Evolutionary conservation across 179 eudicot species (phyloP).

Genomic region (Gypsophila paniculata): DNA sequence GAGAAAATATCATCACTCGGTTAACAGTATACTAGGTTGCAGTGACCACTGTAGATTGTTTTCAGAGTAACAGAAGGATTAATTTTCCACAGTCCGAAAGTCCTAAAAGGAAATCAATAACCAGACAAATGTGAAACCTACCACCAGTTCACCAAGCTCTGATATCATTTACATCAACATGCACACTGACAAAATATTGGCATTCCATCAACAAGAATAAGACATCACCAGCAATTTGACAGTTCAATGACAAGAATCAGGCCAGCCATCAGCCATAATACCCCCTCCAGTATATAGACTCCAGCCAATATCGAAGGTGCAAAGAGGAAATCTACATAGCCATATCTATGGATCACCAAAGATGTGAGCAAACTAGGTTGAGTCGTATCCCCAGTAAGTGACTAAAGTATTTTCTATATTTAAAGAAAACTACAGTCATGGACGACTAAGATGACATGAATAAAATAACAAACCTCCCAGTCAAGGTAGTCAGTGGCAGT

Average conservation of each 20-base stretch:
- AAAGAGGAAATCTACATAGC: not conserved
- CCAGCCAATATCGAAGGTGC: not conserved
- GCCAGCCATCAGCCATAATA: not conserved
- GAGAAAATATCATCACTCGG: not conserved
- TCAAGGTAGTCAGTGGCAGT: conserved; percentile 65
- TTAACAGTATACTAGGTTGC: not conserved
- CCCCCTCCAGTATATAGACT: not conserved
- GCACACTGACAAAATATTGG: not conserved
- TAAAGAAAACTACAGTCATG: not conserved
- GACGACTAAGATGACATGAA: conserved; percentile 13
- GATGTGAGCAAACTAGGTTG: not conserved
- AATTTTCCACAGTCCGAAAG: not conserved
- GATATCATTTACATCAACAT: no score
- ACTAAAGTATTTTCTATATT: not conserved
- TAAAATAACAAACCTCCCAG: conserved; percentile 81
- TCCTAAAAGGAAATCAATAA: not conserved
- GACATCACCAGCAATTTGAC: not conserved
- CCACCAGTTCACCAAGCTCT: not conserved
- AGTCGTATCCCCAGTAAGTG: not conserved
- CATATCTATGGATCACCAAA: not conserved
- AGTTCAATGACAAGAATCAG: no score
- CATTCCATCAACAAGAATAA: not conserved
- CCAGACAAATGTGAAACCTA: not conserved
- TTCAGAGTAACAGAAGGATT: not conserved
- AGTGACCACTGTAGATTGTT: not conserved